Base-by-base conservation (phyloP, 106 monocot genomes). In the Acorus gramineus region DNA sequence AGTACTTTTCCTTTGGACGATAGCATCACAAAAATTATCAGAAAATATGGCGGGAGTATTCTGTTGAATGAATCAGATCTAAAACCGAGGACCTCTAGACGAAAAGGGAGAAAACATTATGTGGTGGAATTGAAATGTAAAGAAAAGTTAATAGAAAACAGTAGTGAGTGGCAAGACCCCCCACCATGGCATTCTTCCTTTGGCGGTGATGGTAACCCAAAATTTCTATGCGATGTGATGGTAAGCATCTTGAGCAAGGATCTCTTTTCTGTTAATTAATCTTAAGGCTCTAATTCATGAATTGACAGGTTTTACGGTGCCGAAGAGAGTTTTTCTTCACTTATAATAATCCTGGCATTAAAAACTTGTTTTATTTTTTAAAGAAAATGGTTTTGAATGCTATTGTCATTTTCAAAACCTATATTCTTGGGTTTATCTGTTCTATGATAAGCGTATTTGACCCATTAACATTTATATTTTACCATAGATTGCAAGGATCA, bases 201-300 rank as follows among this genome's bases (percentile, higher is more conserved):
- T 50, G 92, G 91, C 47, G 92, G 92, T 49, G 88, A 98, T 79
- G 92, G 88, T 64, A 68, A 52, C 57, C 91, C 98, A 72, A 98
- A 84, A 49, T 98, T 98, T 76, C 73, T 98, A 9, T 98, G 98
- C 80, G 92, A 98, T 84, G 84, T 92, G 60, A 98, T 98, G 95
- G 95, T 96, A 84, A 64, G 28, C 28, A 28, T 28, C 28, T 54
- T 61, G 14, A 46, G 8, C 60, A n/a, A 3, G 2, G 63, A 49
- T 43, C 43, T 4, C 50, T 0, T 53, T n/a, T 11, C 44, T 46
- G 52, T 66, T 11, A 6, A 14, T 28, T 28, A 28, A 28, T 28
- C 28, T 28, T 28, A 52, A 11, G 0, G 45, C 12, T 63, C 48
- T 4, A 11, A 9, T n/a, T 14, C 45, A n/a, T 63, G 28, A 28